Conservation (phyloP, 768 basidiomycete genomes). For the Tulasnella sp. region DNA sequence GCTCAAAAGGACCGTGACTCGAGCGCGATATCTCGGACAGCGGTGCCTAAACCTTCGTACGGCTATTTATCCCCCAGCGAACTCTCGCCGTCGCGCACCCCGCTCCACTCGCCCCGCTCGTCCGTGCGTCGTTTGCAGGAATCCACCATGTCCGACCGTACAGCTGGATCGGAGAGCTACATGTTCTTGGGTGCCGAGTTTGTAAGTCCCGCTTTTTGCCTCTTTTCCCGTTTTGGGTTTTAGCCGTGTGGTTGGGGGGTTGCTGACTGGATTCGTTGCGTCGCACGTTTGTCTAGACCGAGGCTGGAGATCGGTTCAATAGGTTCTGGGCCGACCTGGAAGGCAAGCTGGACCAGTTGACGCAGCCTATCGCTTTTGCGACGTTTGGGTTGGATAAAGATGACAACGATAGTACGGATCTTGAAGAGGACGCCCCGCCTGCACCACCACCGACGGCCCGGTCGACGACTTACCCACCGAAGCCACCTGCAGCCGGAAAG, state of each 20-base stretch:
- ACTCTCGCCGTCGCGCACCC: conserved; percentile 7
- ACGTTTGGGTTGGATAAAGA: conserved; percentile 43
- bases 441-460: background rate
- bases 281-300: conserved; percentile 37
- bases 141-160: conserved; percentile 31
- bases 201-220: conserved; percentile 23
- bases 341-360: conserved; percentile 74
- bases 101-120: conserved; percentile 8
- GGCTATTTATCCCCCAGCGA: conserved; percentile 11
- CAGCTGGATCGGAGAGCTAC: conserved; percentile 71
- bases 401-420: background rate
- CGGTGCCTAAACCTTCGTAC: conserved; percentile 16
- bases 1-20: conserved; percentile 58
- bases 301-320: conserved; percentile 77
- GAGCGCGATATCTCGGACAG: conserved; percentile 33
- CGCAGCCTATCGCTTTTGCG: conserved; percentile 70
- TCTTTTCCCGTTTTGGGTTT: conserved; percentile 9
- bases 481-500: background rate
- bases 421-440: background rate
- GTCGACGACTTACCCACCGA: background rate
- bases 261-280: background rate
- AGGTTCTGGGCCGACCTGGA: conserved; percentile 84
- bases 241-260: no score
- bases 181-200: conserved; percentile 77
- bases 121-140: conserved; percentile 16